Percentiles rank a stretch among this genome's conserved stretches.
phyloP scores from a whole-genome alignment of 2,329 filamentous ascomycete species.

The Ceratocystis diversiconidia region DNA sequence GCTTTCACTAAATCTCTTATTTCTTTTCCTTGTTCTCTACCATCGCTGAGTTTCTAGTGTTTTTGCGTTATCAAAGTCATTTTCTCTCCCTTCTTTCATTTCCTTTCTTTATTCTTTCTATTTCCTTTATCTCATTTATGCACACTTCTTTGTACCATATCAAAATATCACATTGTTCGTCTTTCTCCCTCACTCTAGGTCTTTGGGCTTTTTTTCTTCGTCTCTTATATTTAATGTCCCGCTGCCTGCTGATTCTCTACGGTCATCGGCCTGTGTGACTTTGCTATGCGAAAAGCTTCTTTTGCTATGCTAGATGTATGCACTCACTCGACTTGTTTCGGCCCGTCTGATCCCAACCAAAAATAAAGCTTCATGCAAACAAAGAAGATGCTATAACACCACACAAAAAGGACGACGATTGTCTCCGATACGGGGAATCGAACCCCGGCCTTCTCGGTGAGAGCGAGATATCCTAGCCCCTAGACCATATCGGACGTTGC shows the following conservation, averaged over 20 bases:
- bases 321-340: too few relatives aligned
- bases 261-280: background rate
- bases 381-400: too few relatives aligned
- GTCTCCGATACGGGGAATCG: constrained; percentile 21
- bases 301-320: too few relatives aligned
- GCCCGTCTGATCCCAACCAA: background rate
- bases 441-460: constrained; percentile 21
- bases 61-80: too few relatives aligned
- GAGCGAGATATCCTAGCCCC: constrained; percentile 11
- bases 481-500: constrained; percentile 12
- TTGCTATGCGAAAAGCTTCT: too few relatives aligned
- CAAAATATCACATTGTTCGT: background rate
- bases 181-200: background rate
- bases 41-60: too few relatives aligned
- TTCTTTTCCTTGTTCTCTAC: background rate
- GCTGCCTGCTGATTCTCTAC: too few relatives aligned
- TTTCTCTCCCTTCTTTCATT: background rate
- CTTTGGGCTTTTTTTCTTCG: background rate
- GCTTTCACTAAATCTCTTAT: background rate
- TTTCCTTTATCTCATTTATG: constrained; percentile 1
- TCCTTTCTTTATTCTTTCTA: background rate
- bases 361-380: background rate
- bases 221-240: background rate
- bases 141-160: constrained; percentile 6
- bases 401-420: background rate